Conservation (phyloP, 768 basidiomycete species). For the Rhodosporidiobolus sp. region DNA sequence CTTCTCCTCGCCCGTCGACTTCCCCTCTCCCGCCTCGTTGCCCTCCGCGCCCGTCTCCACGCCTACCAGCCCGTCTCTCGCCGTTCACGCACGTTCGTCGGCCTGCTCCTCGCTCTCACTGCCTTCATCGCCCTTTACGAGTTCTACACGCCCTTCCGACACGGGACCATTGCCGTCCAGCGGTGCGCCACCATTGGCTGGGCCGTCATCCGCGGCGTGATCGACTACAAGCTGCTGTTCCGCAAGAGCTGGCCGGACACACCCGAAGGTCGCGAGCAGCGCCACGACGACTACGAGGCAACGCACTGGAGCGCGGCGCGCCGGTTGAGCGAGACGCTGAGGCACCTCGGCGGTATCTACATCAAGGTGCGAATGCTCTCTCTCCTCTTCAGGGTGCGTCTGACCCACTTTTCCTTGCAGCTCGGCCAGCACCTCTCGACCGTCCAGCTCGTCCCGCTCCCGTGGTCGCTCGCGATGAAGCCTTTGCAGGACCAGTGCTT, state of each 20-base stretch:
- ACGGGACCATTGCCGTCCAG: conserved; percentile 66
- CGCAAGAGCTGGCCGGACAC: conserved; percentile 45
- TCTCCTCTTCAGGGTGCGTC: not conserved
- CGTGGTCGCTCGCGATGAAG: conserved; percentile 62
- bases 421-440: conserved; percentile 80
- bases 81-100: not conserved
- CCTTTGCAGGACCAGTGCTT: conserved; percentile 83
- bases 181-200: conserved; percentile 78
- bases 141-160: conserved; percentile 68
- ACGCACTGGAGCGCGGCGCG: conserved; percentile 72
- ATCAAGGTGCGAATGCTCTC: conserved; percentile 59
- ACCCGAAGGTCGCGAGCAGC: conserved; percentile 53
- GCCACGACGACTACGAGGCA: conserved; percentile 55
- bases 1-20: not conserved
- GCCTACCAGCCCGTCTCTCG: not conserved
- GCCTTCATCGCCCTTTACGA: conserved; percentile 56
- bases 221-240: conserved; percentile 46
- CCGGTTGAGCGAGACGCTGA: conserved; percentile 73
- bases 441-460: conserved; percentile 58
- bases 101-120: conserved; percentile 5
- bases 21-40: not conserved
- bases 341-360: conserved; percentile 78
- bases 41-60: not conserved
- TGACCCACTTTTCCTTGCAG: conserved; percentile 32
- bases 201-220: conserved; percentile 50